These are phyloP conservation scores for Sclerotinia subarctica DNA, from an alignment of 2,329 filamentous ascomycete species.

Conservation along the genomic window DNA sequence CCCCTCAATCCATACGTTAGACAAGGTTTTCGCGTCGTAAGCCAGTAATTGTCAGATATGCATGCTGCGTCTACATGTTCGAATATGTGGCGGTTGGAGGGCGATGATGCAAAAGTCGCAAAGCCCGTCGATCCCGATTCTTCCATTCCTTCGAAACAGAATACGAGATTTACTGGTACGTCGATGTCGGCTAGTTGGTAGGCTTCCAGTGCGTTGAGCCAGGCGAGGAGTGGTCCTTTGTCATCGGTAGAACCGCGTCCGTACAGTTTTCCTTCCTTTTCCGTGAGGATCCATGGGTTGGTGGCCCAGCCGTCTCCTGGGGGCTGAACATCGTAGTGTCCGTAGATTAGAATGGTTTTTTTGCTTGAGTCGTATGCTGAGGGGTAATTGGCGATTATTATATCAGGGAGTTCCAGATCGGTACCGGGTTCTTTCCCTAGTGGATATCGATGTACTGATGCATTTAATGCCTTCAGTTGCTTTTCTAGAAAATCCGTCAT, in stretches of 20 bases:
- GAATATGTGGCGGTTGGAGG: not conserved
- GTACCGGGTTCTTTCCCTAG: not conserved
- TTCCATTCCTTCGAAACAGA: constrained; percentile 21
- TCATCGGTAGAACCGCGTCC: constrained; percentile 13
- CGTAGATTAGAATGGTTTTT: constrained; percentile 18
- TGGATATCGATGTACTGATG: not conserved
- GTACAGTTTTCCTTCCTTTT: constrained; percentile 12
- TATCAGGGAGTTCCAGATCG: not conserved
- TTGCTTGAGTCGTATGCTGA: not conserved
- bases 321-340: constrained; percentile 19
- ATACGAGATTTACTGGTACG: constrained; percentile 7
- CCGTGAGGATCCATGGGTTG: constrained; percentile 3
- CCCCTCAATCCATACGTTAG: constrained; percentile 12
- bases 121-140: constrained; percentile 14
- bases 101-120: not conserved
- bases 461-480: not conserved
- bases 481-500: constrained; percentile 1
- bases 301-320: constrained; percentile 3
- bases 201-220: constrained; percentile 15
- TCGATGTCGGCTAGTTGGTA: constrained; percentile 1
- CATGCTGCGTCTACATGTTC: not conserved
- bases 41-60: constrained; percentile 19
- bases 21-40: constrained; percentile 12
- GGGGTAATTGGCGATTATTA: constrained; percentile 11
- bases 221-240: constrained; percentile 15